Base-by-base conservation (phyloP, 768 basidiomycete species). In the Pholiota conissans region DNA sequence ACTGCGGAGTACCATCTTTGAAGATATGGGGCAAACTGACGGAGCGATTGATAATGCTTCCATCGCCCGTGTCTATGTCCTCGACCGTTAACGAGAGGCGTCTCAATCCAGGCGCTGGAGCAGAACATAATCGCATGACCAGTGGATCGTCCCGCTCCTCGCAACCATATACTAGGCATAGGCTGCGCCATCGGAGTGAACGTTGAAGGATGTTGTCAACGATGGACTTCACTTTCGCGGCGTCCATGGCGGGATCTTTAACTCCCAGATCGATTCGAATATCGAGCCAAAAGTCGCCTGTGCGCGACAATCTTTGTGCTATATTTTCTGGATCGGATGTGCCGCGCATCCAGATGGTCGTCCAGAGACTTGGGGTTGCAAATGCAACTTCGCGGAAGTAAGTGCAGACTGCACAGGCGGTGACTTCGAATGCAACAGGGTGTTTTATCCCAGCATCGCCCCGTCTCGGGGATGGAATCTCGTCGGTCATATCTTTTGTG, bases 301-400 rank as follows among this genome's bases (percentile, higher is more conserved):
- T 77, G 5, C 79, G 72, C 10, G 35, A 28, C 10, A 79, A 37
- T 56, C 77, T 79, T 3, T 68, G 57, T 14, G 55, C 51, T 7
- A 76, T 56, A 16, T 65, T 60, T 14, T 67, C 67, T 3, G 61
- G 29, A 0, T 63, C 58, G 24, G 52, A 64, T 5, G 30, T 49
- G 1, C 68, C 60, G 18, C 63, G 48, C 22, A 79, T 61, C 13
- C 63, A 57, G 52, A 82, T 73, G n/a, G 58, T 59, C 2, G 67
- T 68, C 81, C 81, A 83, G 16, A 83, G 71, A 1, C 52, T 45
- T 1, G 71, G 71, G 3, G 75, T 75, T 14, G 55, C 59, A 35
- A 79, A 48, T 2, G 79, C 78, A 1, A 78, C 66, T n/a, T 64
- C 49, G 47, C 79, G 76, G 57, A 79, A 78, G 52, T 67, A 61